Evolutionary conservation across 768 basidiomycete species (phyloP).

Genomic region (Termitomyces sp.): DNA sequence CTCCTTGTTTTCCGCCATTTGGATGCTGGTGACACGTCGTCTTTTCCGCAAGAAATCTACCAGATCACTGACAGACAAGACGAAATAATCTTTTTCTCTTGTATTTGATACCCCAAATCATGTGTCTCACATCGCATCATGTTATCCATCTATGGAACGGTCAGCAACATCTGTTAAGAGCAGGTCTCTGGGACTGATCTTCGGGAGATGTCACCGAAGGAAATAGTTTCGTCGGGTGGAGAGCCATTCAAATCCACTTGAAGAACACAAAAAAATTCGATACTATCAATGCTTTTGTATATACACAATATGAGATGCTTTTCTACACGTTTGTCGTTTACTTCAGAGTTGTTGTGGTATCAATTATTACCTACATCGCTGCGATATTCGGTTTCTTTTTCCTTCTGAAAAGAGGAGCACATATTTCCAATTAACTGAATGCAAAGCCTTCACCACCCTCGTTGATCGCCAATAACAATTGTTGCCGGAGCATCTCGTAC

Average conservation of each 20-base stretch:
- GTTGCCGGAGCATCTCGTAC: slow-evolving; percentile 94
- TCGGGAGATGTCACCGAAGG: no score
- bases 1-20: slow-evolving; percentile 13
- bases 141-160: background rate
- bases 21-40: slow-evolving; percentile 13
- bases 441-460: slow-evolving; percentile 97
- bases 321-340: slow-evolving; percentile 14
- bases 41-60: slow-evolving; percentile 6
- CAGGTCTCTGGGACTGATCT: no score
- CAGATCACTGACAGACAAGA: slow-evolving; percentile 8
- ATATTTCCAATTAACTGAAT: slow-evolving; percentile 47
- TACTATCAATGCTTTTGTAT: slow-evolving; percentile 14
- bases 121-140: background rate
- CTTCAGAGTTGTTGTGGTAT: slow-evolving; percentile 11
- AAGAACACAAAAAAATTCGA: background rate
- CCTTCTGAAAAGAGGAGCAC: background rate
- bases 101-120: background rate
- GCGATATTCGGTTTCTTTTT: slow-evolving; percentile 4
- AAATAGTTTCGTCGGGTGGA: no score
- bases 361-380: slow-evolving; percentile 8
- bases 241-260: background rate
- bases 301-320: slow-evolving; percentile 18
- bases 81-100: slow-evolving; percentile 4
- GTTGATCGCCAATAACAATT: slow-evolving; percentile 86
- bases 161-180: background rate